Evolutionary conservation across 768 basidiomycete genomes (phyloP).

Genomic region (Suillus occidentalis): DNA sequence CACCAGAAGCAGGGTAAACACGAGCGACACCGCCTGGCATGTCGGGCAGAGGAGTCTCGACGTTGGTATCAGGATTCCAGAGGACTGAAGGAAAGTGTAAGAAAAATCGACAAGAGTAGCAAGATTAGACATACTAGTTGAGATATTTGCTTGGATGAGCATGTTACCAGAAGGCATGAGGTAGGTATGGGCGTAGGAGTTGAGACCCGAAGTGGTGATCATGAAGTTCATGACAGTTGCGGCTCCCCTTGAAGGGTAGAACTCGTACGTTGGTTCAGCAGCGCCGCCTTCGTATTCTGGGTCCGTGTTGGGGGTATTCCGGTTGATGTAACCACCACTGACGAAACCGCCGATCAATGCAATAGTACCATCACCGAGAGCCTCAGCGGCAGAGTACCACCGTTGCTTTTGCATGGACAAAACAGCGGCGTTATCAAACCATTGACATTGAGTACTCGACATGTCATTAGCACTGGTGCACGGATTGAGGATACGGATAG

Average conservation of each 20-base stretch:
- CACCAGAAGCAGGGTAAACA: constrained; percentile 90
- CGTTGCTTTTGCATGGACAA: constrained; percentile 68
- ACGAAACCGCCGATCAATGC: constrained; percentile 81
- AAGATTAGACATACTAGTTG: constrained; percentile 51
- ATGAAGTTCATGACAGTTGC: constrained; percentile 66
- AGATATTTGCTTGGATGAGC: constrained; percentile 81
- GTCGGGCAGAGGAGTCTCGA: constrained; percentile 61
- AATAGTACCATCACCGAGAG: constrained; percentile 73
- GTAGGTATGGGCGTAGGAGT: constrained; percentile 74
- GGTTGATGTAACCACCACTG: constrained; percentile 77
- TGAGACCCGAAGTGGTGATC: constrained; percentile 70
- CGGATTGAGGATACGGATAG: constrained; percentile 82
- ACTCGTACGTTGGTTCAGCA: constrained; percentile 82
- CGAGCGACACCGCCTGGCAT: constrained; percentile 77
- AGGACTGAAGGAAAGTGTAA: constrained; percentile 32
- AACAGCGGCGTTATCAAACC: constrained; percentile 66
- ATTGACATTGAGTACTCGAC: constrained; percentile 53
- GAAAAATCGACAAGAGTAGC: not conserved
- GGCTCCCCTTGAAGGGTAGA: constrained; percentile 64
- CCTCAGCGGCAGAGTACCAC: constrained; percentile 80
- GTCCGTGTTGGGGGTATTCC: constrained; percentile 69
- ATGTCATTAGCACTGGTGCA: constrained; percentile 56
- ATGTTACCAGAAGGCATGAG: constrained; percentile 76
- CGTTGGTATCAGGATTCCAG: constrained; percentile 54
- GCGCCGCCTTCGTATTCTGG: constrained; percentile 63